Evolutionary conservation across 805 yeast genomes (phyloP), one percentile per base, ranked within the genome.

Genomic region (Lachancea sp.): DNA sequence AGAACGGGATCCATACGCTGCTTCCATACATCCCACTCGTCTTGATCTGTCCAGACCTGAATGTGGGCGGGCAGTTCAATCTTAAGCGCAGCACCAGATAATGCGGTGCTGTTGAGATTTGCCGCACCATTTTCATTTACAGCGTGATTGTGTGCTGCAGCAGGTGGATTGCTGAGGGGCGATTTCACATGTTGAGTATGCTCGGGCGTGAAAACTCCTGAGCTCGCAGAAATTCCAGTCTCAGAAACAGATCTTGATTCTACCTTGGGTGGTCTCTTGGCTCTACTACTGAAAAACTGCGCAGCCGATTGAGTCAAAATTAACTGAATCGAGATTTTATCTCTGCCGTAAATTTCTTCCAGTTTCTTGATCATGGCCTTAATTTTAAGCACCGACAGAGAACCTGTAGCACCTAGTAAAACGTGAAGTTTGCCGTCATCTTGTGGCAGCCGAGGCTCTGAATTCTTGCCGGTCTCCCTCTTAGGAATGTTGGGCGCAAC

Each of bases 1-100:
- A 93, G 71, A 31, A 93, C 95, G 1, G 98, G 97, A 64, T 93
- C 98, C 45, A 81, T 72, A 49, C 95, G 74, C 37, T 72, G 66
- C 55, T 81, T 81, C 84, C 97, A 91, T n/a, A 82, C 79, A 29
- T 70, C 69, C 99, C 99, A 91, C 66, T 91, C 98, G 62, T 93
- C 99, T 47, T 77, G 75, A 59, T 93, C 97, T 58, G 90, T 75
- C 98, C 98, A 91, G 15, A 90, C 78, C 49, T 81, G 82, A 19
- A 89, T 87, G 55, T 82, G 82, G 15, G 82, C 73, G 18, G 89
- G 76, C 27, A 69, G 63, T 57, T 73, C 81, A 63, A 59, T 78
- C 65, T 67, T 79, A 65, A 65, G 68, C 32, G 69, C 75, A 15
- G 54, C 45, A 7, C 40, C 36, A 3, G 37, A n/a, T 7, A 22